phyloP scores from a whole-genome alignment of 2,329 filamentous ascomycete species.

The Pseudopyrenochaeta lycopersici region DNA sequence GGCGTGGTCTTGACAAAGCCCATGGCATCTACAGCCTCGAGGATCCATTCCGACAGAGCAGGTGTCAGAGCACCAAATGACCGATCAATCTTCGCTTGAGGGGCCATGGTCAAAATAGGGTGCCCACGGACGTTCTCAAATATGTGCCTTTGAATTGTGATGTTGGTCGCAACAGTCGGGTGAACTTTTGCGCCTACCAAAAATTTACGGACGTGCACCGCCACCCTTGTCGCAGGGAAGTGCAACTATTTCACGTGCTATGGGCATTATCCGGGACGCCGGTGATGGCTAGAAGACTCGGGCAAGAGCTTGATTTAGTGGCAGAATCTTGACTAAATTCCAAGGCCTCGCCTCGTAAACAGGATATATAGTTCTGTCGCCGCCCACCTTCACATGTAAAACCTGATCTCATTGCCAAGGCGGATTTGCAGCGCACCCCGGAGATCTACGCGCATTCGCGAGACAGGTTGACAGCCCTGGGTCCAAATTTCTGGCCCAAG shows the following conservation, averaged over 20 bases:
- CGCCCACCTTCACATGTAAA: slow-evolving; percentile 25
- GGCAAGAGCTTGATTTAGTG: neutral
- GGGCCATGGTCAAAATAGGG: slow-evolving; percentile 37
- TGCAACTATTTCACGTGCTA: neutral
- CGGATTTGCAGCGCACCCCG: slow-evolving; percentile 21
- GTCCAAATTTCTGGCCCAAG: slow-evolving; percentile 30
- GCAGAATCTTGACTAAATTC: neutral
- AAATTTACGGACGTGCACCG: slow-evolving; percentile 25
- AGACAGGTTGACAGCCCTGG: slow-evolving; percentile 23
- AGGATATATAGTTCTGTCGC: neutral
- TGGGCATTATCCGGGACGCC: neutral
- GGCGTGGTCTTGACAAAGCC: slow-evolving; percentile 90
- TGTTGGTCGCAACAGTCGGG: slow-evolving; percentile 10
- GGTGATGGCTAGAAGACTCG: neutral
- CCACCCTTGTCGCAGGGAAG: slow-evolving; percentile 9
- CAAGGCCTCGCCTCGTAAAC: neutral
- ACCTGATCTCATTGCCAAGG: slow-evolving; percentile 36
- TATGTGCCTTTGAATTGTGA: slow-evolving; percentile 1
- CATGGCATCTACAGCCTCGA: slow-evolving; percentile 84
- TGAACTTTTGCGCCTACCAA: slow-evolving; percentile 18
- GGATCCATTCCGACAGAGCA: slow-evolving; percentile 80
- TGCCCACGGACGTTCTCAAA: neutral
- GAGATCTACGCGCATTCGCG: slow-evolving; percentile 24
- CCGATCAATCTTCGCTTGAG: slow-evolving; percentile 50
- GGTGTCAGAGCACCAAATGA: slow-evolving; percentile 76